phyloP scores from a whole-genome alignment of 2,329 filamentous ascomycete genomes.

The Fusarium fujikuroi region DNA sequence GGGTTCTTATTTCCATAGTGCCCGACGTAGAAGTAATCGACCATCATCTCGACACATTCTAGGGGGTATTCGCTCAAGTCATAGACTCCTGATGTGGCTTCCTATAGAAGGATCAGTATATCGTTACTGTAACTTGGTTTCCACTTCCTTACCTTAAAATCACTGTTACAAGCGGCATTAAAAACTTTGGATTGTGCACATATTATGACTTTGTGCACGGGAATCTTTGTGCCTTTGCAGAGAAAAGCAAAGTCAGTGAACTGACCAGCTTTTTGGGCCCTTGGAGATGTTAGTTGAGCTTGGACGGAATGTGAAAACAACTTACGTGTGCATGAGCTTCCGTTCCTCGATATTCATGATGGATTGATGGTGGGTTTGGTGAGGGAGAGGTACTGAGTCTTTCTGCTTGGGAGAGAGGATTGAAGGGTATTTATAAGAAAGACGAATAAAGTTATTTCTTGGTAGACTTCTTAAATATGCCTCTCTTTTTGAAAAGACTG shows the following conservation, averaged over 20 bases:
- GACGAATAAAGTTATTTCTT: not conserved
- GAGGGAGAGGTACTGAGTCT: not conserved
- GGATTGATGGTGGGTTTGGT: not conserved
- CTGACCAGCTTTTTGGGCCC: not conserved
- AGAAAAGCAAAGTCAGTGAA: not conserved
- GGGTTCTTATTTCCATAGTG: fast-evolving
- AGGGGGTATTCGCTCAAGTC: not conserved
- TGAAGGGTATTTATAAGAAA: not conserved
- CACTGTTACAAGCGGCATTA: not conserved
- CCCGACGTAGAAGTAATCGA: not conserved
- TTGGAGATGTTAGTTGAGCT: not conserved
- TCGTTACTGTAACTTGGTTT: not conserved
- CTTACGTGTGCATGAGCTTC: not conserved
- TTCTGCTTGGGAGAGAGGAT: not conserved
- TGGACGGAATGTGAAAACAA: fast-evolving
- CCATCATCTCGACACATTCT: not conserved
- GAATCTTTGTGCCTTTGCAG: not conserved
- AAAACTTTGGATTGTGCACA: not conserved
- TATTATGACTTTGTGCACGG: not conserved
- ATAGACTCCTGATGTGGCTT: slow-evolving; percentile 5
- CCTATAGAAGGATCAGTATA: not conserved
- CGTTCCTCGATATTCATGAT: not conserved
- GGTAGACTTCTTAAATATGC: not conserved
- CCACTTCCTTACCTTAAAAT: not conserved
- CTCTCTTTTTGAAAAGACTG: too few relatives aligned